Percentiles rank a stretch among this genome's conserved stretches.
Evolutionary conservation across 208 protist genomes (phyloP).

Genomic region (Novymonas esmeraldas): DNA sequence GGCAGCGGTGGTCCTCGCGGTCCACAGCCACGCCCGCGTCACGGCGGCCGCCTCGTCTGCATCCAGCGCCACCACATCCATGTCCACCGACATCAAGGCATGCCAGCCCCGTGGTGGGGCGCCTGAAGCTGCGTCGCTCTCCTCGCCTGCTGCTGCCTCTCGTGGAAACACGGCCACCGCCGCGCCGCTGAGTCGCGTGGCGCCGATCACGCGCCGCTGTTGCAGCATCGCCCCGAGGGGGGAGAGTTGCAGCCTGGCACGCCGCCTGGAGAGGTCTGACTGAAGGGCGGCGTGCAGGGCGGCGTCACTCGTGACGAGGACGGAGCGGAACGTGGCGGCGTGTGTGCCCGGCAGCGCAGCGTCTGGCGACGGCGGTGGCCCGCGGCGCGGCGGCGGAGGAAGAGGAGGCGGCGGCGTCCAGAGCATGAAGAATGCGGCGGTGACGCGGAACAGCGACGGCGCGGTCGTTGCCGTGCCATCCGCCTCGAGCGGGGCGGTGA

Average conservation of each 20-base stretch:
- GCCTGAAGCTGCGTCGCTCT: too few species aligned
- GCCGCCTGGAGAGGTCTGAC: constrained; percentile 8
- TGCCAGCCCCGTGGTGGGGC: too few species aligned
- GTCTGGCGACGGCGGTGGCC: neutral
- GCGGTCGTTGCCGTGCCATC: neutral
- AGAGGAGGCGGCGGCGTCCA: neutral
- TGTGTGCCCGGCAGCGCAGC: neutral
- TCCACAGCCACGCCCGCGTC: constrained; percentile 18
- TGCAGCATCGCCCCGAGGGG: constrained; percentile 9
- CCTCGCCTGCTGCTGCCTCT: neutral
- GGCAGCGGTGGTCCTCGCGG: too few species aligned
- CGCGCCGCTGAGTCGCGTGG: constrained; percentile 10
- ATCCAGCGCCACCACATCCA: constrained; percentile 16
- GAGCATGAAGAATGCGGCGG: constrained; percentile 5
- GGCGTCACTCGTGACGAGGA: constrained; percentile 6
- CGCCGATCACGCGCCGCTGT: constrained; percentile 7
- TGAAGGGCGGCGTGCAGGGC: constrained; percentile 9
- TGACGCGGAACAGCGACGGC: constrained; percentile 18
- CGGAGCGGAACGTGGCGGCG: constrained; percentile 1
- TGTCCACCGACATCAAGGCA: neutral
- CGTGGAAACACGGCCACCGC: constrained; percentile 7
- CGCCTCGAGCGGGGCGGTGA: neutral
- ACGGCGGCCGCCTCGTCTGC: constrained; percentile 3
- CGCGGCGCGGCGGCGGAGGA: neutral
- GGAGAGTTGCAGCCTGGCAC: neutral